Conservation (phyloP, 306 rosid species). For the Trifolium subterraneum region DNA sequence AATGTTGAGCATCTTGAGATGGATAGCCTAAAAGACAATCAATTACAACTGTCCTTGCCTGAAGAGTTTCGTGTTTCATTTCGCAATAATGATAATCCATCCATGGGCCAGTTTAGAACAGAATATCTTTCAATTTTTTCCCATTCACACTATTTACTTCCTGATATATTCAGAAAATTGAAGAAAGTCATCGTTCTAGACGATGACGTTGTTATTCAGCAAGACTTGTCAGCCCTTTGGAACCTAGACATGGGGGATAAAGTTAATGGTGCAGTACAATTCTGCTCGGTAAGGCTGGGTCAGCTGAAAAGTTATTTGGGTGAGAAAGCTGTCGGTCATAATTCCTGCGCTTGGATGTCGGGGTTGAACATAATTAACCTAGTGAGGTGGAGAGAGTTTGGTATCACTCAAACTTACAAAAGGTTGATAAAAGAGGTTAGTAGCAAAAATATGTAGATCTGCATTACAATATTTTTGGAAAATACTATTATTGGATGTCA, state of each 20-base stretch:
- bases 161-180: constrained; percentile 76
- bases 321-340: constrained; percentile 49
- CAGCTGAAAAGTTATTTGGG: constrained; percentile 71
- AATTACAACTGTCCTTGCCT: constrained; percentile 57
- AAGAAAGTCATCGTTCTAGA: constrained; percentile 85
- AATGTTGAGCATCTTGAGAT: constrained; percentile 72
- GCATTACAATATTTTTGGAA: constrained; percentile 32
- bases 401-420: constrained; percentile 71
- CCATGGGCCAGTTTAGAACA: constrained; percentile 58
- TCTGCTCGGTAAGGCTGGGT: constrained; percentile 76
- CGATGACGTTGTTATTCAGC: constrained; percentile 89
- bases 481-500: constrained; percentile 15
- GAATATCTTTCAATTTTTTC: constrained; percentile 92
- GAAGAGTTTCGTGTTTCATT: constrained; percentile 84
- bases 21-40: constrained; percentile 47
- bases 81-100: constrained; percentile 52
- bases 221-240: constrained; percentile 89
- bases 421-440: constrained; percentile 74
- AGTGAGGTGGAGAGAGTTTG: constrained; percentile 86
- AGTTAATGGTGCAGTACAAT: constrained; percentile 86
- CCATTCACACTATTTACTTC: constrained; percentile 85
- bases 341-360: constrained; percentile 91
- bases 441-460: constrained; percentile 14
- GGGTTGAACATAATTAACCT: constrained; percentile 91
- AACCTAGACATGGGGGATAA: constrained; percentile 75